Evolutionary conservation across 805 yeast species (phyloP), one percentile per base, ranked within the genome.

Genomic region (Nakazawaea wyomingensis): DNA sequence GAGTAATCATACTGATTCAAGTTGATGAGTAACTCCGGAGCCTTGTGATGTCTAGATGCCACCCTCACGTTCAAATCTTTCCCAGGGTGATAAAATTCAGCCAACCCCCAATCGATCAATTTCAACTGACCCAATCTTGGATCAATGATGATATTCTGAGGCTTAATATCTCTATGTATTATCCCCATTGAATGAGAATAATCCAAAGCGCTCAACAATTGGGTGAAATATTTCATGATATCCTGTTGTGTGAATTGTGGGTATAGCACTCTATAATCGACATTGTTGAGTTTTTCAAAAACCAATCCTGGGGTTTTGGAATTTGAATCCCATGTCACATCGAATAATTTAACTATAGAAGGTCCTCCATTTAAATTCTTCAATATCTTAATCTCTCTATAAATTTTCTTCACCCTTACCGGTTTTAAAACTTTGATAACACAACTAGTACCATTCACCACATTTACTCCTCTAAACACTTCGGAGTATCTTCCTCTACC

Each of bases 251-350:
- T 71, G 54, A 89, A 82, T 41, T 80, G 78, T 21, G 96, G 95
- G 62, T 89, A 90, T 50, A 89, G 68, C 9, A 84, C 76, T 55
- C 96, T 74, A 65, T 88, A 90, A 61, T 90, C 97, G 35, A 82
- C 74, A 60, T 89, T 89, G 56, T 85, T 74, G 36, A 89, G 78
- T 54, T 81, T 80, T 64, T 89, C 96, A 58, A 87, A 88, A 32
- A 89, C 81, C 41, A 89, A 71, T 3, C 93, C 90, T 5, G 96
- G 96, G 26, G 91, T 89, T 64, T 85, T 82, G 53, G 81, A 77
- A 50, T 77, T 80, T 17, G 83, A 85, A 59, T 89, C 96, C 51
- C 93, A 79, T 14, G 89, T 95, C 14, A 86, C 80, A 54, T 89
- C 96, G 40, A 79, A 71, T 42, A 89, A 65, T 30, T 76, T 75